Conservation (phyloP, 75 land plant genomes). For the Larix kaempferi region DNA sequence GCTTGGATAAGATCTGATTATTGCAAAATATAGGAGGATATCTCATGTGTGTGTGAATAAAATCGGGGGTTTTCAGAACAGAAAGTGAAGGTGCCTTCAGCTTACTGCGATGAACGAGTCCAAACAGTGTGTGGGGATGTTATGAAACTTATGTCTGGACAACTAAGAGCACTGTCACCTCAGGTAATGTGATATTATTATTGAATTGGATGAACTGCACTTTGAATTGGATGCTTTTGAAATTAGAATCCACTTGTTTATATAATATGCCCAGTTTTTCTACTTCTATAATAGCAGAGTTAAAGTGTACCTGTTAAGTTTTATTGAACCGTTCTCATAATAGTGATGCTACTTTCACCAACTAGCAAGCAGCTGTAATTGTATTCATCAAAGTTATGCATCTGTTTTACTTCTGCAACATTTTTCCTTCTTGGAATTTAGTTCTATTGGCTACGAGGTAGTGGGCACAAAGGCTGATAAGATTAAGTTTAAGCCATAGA, state of each 20-base stretch:
- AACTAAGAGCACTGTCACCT: slow-evolving; percentile 55
- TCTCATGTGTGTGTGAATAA: not conserved
- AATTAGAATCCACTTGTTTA: not conserved
- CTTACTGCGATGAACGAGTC: slow-evolving; percentile 77
- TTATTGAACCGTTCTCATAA: not conserved
- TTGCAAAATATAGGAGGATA: slow-evolving; percentile 4
- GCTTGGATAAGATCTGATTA: not conserved
- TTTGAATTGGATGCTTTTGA: slow-evolving; percentile 8
- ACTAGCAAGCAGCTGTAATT: not conserved
- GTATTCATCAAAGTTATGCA: not conserved
- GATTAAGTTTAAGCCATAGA: not conserved
- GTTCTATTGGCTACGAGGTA: not conserved
- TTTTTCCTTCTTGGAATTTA: not conserved
- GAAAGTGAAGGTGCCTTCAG: slow-evolving; percentile 90
- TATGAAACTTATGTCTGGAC: slow-evolving; percentile 33
- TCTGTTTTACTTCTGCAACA: not conserved
- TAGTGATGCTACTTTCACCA: not conserved
- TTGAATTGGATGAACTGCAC: not conserved
- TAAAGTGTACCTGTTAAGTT: not conserved
- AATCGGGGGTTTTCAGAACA: slow-evolving; percentile 42
- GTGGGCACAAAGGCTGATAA: too few relatives aligned
- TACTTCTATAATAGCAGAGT: not conserved
- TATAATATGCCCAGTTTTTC: not conserved
- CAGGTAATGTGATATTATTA: slow-evolving; percentile 41
- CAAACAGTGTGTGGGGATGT: slow-evolving; percentile 84